Evolutionary conservation across 1,139 yeast species (phyloP), one percentile per base, ranked within the genome.

Genomic region (Nadsonia starkeyi-henricii): DNA sequence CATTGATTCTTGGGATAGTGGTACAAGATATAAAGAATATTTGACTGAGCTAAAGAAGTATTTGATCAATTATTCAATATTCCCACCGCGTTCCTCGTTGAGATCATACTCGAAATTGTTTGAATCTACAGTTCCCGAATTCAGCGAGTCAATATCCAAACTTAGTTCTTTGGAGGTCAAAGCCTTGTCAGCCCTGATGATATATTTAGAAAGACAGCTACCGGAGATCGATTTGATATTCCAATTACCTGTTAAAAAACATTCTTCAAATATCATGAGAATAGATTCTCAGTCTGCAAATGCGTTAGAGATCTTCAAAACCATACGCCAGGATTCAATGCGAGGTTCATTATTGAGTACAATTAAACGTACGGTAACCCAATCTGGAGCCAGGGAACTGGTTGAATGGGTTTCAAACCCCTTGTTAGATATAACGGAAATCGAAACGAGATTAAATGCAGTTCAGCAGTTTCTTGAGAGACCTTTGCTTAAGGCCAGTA

Each of bases 361-460:
- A 0, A 73, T 91, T 8, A 75, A 77, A 51, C 67, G 82, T 49
- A 91, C 97, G 0, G 75, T 75, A 1, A 86, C 98, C 0, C 73
- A 81, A 1, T 78, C 94, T 0, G 98, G 98, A 0, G 69, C 95
- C 0, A 69, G 98, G 45, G 60, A 84, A 20, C 66, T 91, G 19
- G 74, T 81, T 2, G 80, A 81, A 48, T 88, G 97, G 96, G 65
- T 91, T 2, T 73, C 85, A 20, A 79, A 89, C 0, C 99, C 99
- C 0, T 72, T 85, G 0, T 70, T 83, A 3, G 75, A 81, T 55
- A 57, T 75, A 0, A 57, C 60, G 0, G 82, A 76, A 52, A 78
- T 91, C 20, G 62, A 63, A 21, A 58, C 62, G 19, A 71, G 99
- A 33, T 95, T 85, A 52, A 68, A 69, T 9, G 68, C 79, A 45